A percentile compares a stretch with the other conserved stretches of the same genome.
Evolutionary conservation across 495 filamentous ascomycete genomes (phyloP).

Genomic region (Sabuloglossum arenarium): DNA sequence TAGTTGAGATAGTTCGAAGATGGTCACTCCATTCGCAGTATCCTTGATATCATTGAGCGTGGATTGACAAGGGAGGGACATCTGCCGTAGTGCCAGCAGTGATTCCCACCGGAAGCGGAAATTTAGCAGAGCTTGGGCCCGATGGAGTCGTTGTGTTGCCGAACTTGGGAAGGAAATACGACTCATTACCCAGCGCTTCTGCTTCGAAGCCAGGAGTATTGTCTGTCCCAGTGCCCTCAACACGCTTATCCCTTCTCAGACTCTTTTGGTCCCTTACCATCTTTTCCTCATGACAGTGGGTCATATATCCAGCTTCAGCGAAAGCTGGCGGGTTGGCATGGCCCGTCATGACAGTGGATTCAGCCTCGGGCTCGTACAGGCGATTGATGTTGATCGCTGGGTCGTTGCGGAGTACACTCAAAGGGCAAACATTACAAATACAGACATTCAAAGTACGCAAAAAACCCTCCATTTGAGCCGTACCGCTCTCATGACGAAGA

Average conservation of each 20-base stretch:
- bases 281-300: neutral
- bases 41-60: neutral
- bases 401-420: neutral
- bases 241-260: neutral
- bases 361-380: neutral
- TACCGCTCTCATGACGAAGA: neutral
- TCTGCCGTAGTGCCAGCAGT: neutral
- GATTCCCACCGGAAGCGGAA: neutral
- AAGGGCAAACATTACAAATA: neutral
- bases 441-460: neutral
- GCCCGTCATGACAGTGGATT: neutral
- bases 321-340: neutral
- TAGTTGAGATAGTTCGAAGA: neutral
- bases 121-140: neutral
- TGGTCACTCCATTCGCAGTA: neutral
- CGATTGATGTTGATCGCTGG: neutral
- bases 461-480: neutral
- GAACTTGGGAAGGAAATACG: neutral
- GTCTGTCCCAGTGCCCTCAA: neutral
- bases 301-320: neutral
- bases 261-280: neutral
- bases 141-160: neutral
- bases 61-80: neutral
- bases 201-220: neutral
- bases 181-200: neutral